These are phyloP conservation scores for Castanospermum australe DNA, from an alignment of 306 rosid species.

Conservation along the genomic window DNA sequence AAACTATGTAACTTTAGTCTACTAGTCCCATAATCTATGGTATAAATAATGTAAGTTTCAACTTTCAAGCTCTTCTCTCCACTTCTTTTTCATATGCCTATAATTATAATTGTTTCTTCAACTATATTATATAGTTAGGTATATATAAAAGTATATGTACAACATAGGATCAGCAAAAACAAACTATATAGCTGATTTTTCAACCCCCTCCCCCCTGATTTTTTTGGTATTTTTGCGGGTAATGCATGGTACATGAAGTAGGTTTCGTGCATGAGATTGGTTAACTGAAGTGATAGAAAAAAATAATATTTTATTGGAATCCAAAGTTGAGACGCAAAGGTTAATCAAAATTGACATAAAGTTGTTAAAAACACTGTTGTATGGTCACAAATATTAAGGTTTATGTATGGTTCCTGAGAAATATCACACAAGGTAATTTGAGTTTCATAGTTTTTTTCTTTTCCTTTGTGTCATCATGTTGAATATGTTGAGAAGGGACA, in stretches of 20 bases:
- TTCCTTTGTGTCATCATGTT: not conserved
- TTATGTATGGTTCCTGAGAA: not conserved
- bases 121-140: not conserved
- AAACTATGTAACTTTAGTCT: slow-evolving; percentile 42
- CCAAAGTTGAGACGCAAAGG: slow-evolving; percentile 28
- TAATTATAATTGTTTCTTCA: not conserved
- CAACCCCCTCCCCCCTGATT: too few species aligned
- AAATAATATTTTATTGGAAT: slow-evolving; percentile 25
- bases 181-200: not conserved
- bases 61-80: slow-evolving; percentile 25
- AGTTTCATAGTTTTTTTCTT: not conserved
- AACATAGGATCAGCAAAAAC: not conserved
- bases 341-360: slow-evolving; percentile 1
- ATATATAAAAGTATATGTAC: not conserved
- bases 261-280: slow-evolving; percentile 47
- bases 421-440: not conserved
- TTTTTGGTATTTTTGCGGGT: not conserved
- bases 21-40: slow-evolving; percentile 6
- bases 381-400: not conserved
- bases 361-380: not conserved
- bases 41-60: too few species aligned
- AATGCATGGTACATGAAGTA: slow-evolving; percentile 40
- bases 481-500: too few species aligned
- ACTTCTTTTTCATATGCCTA: not conserved
- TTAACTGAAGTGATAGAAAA: not conserved